Conservation (phyloP, 2,329 filamentous ascomycete species). For the Microdochium nivale region DNA sequence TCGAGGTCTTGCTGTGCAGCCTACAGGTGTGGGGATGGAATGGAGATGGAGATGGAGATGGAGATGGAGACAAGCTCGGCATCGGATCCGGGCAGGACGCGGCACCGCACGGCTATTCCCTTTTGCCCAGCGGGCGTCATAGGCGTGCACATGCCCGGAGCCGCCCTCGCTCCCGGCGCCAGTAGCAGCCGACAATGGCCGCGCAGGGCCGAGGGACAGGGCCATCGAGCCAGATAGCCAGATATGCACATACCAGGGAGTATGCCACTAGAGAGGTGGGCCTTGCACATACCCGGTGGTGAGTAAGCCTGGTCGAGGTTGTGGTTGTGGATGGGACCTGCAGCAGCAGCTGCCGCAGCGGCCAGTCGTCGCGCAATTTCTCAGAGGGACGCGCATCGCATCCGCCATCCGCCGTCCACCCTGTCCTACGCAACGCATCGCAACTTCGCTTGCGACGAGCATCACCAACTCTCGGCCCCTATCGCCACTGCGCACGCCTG, state of each 20-base stretch:
- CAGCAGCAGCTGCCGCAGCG: neutral
- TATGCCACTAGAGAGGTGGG: no score
- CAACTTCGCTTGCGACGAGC: neutral
- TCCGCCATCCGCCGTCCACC: neutral
- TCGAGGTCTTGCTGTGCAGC: no score
- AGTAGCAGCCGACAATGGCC: neutral
- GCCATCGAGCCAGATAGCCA: neutral
- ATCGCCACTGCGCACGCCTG: neutral
- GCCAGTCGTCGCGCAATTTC: neutral
- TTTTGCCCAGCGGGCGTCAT: neutral
- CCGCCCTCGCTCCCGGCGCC: neutral
- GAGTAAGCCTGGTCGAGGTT: neutral
- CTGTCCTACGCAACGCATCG: neutral
- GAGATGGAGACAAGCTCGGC: neutral
- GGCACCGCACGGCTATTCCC: neutral
- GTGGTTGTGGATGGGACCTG: neutral
- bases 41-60: neutral
- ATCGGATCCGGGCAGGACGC: neutral
- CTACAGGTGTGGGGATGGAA: no score
- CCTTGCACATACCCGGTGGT: no score
- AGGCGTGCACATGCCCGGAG: neutral
- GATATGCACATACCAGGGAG: neutral
- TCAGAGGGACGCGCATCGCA: neutral
- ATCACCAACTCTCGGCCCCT: neutral
- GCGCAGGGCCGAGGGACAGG: neutral